Evolutionary conservation across 2,329 filamentous ascomycete genomes (phyloP).

Genomic region (Pyrenochaeta sp.): DNA sequence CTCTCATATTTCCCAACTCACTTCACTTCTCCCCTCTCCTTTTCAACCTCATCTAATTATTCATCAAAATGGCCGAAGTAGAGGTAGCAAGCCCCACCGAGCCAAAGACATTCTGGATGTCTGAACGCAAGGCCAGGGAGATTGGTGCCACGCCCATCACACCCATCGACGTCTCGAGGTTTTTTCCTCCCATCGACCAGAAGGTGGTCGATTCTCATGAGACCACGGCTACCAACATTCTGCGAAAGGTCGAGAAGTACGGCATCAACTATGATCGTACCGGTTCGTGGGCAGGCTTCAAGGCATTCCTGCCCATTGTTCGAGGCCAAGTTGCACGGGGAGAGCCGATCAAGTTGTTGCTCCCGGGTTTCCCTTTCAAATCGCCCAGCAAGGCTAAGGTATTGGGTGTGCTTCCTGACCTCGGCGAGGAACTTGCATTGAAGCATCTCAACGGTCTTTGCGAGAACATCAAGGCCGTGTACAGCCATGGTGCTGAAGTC

Average conservation of each 20-base stretch:
- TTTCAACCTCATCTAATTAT: too few relatives aligned
- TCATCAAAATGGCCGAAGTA: too few relatives aligned
- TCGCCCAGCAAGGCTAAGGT: conserved; percentile 64
- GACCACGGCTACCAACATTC: conserved; percentile 21
- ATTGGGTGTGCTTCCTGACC: conserved; percentile 53
- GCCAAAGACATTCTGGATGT: too few relatives aligned
- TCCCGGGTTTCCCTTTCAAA: conserved; percentile 69
- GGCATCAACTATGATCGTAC: conserved; percentile 34
- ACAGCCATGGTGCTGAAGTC: conserved; percentile 49
- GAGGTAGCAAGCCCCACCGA: too few relatives aligned
- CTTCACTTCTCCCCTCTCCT: too few relatives aligned
- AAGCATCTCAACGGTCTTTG: conserved; percentile 50
- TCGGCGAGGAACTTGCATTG: conserved; percentile 52
- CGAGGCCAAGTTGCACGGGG: conserved; percentile 23
- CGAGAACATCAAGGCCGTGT: conserved; percentile 47
- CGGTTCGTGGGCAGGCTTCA: conserved; percentile 32
- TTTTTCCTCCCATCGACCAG: too few relatives aligned
- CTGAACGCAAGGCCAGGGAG: too few relatives aligned
- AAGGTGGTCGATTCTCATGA: too few relatives aligned
- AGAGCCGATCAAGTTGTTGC: conserved; percentile 31
- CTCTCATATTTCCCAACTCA: too few relatives aligned
- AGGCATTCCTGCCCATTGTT: conserved; percentile 28
- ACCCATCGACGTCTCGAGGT: too few relatives aligned
- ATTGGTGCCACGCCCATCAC: too few relatives aligned
- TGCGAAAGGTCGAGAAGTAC: conserved; percentile 30